A percentile compares a stretch with the other conserved stretches of the same genome.
Conservation (phyloP, 768 basidiomycete genomes). For the Suillus spraguei region DNA sequence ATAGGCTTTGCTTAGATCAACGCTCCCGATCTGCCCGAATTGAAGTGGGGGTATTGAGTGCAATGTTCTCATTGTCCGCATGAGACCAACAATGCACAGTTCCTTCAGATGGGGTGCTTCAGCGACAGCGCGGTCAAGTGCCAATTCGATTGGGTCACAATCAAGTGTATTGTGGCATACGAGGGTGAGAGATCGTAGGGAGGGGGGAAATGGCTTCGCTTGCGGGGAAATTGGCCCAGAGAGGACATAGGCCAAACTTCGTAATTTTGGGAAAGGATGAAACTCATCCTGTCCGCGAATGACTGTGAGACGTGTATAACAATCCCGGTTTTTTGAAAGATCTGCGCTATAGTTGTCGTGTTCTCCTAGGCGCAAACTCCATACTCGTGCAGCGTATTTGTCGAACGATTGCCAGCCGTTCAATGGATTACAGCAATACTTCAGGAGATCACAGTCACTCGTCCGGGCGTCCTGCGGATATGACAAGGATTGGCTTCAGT, state of each 20-base stretch:
- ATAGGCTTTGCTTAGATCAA: conserved; percentile 8
- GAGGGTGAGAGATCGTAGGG: conserved; percentile 11
- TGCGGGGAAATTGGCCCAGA: conserved; percentile 3
- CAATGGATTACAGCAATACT: not conserved
- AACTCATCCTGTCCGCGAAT: conserved; percentile 2
- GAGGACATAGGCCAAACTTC: conserved; percentile 6
- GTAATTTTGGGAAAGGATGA: conserved; percentile 11
- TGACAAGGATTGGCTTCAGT: not conserved
- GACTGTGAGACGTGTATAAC: conserved; percentile 9
- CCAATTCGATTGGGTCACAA: conserved; percentile 1
- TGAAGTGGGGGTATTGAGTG: not conserved
- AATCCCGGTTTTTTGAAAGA: not conserved
- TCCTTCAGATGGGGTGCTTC: conserved; percentile 6
- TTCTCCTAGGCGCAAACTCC: conserved; percentile 7
- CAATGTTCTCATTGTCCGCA: not conserved
- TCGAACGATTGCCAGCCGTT: conserved; percentile 11
- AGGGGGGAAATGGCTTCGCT: conserved; percentile 13
- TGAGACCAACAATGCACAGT: not conserved
- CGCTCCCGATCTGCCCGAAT: conserved; percentile 1
- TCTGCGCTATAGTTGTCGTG: not conserved
- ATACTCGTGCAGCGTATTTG: conserved; percentile 12
- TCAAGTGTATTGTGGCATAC: conserved; percentile 3
- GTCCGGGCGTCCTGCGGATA: not conserved
- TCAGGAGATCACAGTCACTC: not conserved
- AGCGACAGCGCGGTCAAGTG: not conserved